Conservation (phyloP, 2,329 filamentous ascomycete species). For the Penicillium sp. region DNA sequence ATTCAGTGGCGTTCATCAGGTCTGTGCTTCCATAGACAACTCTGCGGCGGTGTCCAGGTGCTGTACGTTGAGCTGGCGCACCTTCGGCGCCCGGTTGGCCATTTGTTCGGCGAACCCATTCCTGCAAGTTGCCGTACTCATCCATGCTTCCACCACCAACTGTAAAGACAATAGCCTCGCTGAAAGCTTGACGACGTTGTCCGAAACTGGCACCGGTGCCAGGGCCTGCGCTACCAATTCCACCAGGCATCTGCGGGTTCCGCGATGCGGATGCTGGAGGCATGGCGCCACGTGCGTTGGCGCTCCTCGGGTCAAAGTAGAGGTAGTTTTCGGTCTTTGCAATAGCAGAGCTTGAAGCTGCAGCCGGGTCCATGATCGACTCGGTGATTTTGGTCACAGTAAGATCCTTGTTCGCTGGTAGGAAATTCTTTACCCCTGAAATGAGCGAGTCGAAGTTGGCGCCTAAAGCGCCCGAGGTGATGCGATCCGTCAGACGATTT, state of each 20-base stretch:
- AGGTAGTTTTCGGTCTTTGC: constrained; percentile 95
- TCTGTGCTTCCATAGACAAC: constrained; percentile 95
- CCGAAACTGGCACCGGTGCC: constrained; percentile 84
- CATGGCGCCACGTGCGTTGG: constrained; percentile 88
- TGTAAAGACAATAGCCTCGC: constrained; percentile 88
- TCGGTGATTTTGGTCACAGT: constrained; percentile 98
- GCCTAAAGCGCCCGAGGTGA: constrained; percentile 84
- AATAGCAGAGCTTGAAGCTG: constrained; percentile 86
- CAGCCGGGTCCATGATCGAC: constrained; percentile 92
- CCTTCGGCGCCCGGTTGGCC: constrained; percentile 53
- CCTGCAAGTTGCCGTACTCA: constrained; percentile 94
- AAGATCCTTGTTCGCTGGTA: constrained; percentile 92
- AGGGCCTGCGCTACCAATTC: constrained; percentile 45
- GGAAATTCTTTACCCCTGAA: constrained; percentile 94
- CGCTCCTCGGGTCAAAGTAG: constrained; percentile 93
- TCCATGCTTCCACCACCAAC: constrained; percentile 98
- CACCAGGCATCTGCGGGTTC: constrained; percentile 46
- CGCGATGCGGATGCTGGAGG: constrained; percentile 66
- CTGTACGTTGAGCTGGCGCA: constrained; percentile 29
- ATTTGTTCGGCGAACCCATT: constrained; percentile 81
- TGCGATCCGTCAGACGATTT: constrained; percentile 84
- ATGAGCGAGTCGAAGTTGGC: constrained; percentile 92
- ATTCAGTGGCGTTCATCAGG: constrained; percentile 61
- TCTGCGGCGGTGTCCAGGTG: constrained; percentile 63
- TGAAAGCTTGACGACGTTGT: constrained; percentile 83